Evolutionary conservation across 176 grass and related monocot species (phyloP), one percentile per base, ranked within the genome.

Genomic region (Neostapfia colusana): DNA sequence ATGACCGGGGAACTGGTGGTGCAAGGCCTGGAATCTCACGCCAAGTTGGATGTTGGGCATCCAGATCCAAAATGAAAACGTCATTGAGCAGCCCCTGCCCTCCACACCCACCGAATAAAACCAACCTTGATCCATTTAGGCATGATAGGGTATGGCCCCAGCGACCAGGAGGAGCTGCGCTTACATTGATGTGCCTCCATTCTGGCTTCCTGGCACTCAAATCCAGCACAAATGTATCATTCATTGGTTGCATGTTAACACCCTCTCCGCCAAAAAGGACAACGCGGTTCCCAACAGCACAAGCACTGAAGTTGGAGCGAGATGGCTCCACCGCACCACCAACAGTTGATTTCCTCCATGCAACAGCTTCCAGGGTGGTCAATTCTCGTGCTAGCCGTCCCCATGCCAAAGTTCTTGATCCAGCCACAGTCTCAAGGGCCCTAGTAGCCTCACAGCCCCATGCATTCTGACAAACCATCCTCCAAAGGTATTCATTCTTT

Each of bases 381-480:
- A 95, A 79, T 74, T 98, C 95, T 68, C 87, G 89, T 27, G 89
- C 91, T 24, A 98, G 54, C 64, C 89, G 84, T 42, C 91, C 85
- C 95, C 95, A 98, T 41, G 86, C 91, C 64, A 93, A 82, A 76
- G 25, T 81, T 88, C 83, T 97, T 74, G 95, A 71, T 78, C 89
- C 91, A 71, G 88, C 79, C 50, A 89, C 89, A 74, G 77, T 90
- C 84, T 94, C 91, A 76, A 94, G 82, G 69, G 80, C 82, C 14
- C 20, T 77, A 82, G 91, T 95, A 40, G 87, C 87, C 39, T 92
- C 89, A 8, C 48, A 79, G 24, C 87, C 91, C 95, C 95, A 98
- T 58, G 91, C 91, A 86, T 98, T 92, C 70, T 92, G 91, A 83
- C 95, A 98, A 81, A 98, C 91, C 95, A 98, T 94, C 75, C 87